Evolutionary conservation across 768 basidiomycete genomes (phyloP).

Genomic region (Podaxis sp.): DNA sequence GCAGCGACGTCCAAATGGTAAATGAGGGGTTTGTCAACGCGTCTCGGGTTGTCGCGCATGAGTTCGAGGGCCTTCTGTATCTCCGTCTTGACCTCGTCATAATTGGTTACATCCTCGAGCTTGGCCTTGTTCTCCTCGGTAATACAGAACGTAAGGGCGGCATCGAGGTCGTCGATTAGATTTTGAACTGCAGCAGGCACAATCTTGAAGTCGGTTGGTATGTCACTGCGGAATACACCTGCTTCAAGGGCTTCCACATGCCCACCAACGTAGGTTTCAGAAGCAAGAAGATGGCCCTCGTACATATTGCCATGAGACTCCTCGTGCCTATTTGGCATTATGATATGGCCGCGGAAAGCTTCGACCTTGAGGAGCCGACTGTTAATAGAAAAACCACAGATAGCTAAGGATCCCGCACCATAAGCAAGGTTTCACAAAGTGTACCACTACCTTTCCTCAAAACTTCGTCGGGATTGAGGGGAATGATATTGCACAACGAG

Average conservation of each 20-base stretch:
- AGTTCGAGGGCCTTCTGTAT: slow-evolving; percentile 78
- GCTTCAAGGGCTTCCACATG: slow-evolving; percentile 99
- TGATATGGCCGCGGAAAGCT: slow-evolving; percentile 86
- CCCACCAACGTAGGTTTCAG: slow-evolving; percentile 98
- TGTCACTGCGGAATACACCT: slow-evolving; percentile 97
- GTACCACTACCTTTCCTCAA: slow-evolving; percentile 95
- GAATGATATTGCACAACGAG: slow-evolving; percentile 98
- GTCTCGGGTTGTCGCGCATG: slow-evolving; percentile 89
- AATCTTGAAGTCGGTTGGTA: slow-evolving; percentile 92
- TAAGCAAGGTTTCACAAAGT: slow-evolving; percentile 93
- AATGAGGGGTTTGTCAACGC: slow-evolving; percentile 90
- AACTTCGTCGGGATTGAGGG: slow-evolving; percentile 94
- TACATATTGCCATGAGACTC: slow-evolving; percentile 90
- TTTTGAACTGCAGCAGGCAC: slow-evolving; percentile 83
- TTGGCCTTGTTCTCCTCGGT: slow-evolving; percentile 78
- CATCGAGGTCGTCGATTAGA: slow-evolving; percentile 94
- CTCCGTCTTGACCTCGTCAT: slow-evolving; percentile 83
- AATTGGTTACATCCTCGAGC: slow-evolving; percentile 87
- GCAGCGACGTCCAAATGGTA: slow-evolving; percentile 99
- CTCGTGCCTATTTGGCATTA: slow-evolving; percentile 98
- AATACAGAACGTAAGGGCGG: slow-evolving; percentile 87
- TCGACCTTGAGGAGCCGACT: slow-evolving; percentile 66
- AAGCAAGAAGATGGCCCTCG: slow-evolving; percentile 93
- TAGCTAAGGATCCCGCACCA: slow-evolving; percentile 59
- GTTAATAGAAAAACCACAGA: background rate